These are phyloP conservation scores for Coleophoma eucalyptorum DNA, from an alignment of 2,329 filamentous ascomycete genomes.

Conservation along the genomic window DNA sequence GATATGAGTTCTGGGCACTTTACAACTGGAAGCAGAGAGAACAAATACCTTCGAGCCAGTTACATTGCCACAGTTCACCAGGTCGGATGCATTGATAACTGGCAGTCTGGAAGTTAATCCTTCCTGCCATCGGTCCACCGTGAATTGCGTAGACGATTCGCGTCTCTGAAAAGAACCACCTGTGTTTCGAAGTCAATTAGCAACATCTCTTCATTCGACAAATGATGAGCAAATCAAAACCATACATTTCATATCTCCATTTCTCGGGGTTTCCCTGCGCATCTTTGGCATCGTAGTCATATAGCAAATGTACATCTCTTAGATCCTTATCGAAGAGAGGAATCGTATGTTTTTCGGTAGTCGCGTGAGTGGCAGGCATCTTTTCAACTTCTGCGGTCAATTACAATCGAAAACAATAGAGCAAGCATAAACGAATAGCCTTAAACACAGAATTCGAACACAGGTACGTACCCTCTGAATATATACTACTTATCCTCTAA, in stretches of 20 bases:
- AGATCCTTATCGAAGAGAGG: constrained; percentile 46
- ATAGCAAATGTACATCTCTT: constrained; percentile 49
- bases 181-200: not conserved
- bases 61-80: constrained; percentile 56
- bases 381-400: not conserved
- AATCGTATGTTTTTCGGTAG: constrained; percentile 3
- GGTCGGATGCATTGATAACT: constrained; percentile 55
- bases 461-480: too few relatives aligned
- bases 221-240: not conserved
- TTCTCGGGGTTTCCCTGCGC: constrained; percentile 46
- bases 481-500: too few relatives aligned
- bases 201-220: too few relatives aligned
- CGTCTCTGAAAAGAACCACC: constrained; percentile 49
- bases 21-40: not conserved
- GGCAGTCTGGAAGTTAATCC: constrained; percentile 48
- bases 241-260: constrained; percentile 57
- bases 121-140: constrained; percentile 54
- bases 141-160: constrained; percentile 56
- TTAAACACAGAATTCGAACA: too few relatives aligned
- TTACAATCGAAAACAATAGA: too few relatives aligned
- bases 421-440: too few relatives aligned
- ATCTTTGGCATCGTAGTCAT: constrained; percentile 50
- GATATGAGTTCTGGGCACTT: not conserved
- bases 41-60: constrained; percentile 45
- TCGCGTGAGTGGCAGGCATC: constrained; percentile 14